A percentile compares a stretch with the other conserved stretches of the same genome.
Evolutionary conservation across 2,329 filamentous ascomycete genomes (phyloP).

Genomic region (Rugonectria rugulosa): DNA sequence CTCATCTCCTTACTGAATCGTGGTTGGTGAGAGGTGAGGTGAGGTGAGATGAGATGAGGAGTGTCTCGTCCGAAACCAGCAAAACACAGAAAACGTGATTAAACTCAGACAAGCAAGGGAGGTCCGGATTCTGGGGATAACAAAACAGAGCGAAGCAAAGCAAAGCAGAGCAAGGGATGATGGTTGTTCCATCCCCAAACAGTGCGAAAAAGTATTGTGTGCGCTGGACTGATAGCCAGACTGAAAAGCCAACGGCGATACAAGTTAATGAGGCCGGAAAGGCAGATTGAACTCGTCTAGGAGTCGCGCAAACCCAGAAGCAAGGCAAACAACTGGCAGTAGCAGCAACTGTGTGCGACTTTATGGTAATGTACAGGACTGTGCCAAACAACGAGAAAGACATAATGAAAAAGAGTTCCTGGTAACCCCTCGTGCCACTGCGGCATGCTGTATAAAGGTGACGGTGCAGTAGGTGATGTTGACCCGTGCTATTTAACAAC

Average conservation of each 20-base stretch:
- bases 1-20: slow-evolving; percentile 29
- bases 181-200: slow-evolving; percentile 5
- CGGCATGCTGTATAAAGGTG: slow-evolving; percentile 39
- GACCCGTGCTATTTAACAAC: slow-evolving; percentile 41
- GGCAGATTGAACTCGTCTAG: slow-evolving; percentile 48
- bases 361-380: slow-evolving; percentile 65
- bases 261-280: slow-evolving; percentile 44
- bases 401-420: slow-evolving; percentile 44
- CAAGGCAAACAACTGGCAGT: slow-evolving; percentile 45
- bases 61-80: slow-evolving; percentile 14
- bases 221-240: slow-evolving; percentile 30
- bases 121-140: too few relatives aligned
- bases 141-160: too few relatives aligned
- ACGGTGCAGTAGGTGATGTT: slow-evolving; percentile 37
- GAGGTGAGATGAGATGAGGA: slow-evolving; percentile 16
- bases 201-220: slow-evolving; percentile 13
- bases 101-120: slow-evolving; percentile 16
- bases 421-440: slow-evolving; percentile 48
- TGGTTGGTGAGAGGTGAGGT: slow-evolving; percentile 9
- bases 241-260: slow-evolving; percentile 35
- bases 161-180: slow-evolving; percentile 29
- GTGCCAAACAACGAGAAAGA: slow-evolving; percentile 43
- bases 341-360: slow-evolving; percentile 56
- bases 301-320: slow-evolving; percentile 44
- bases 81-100: slow-evolving; percentile 13